Evolutionary conservation across 495 filamentous ascomycete genomes (phyloP).

Genomic region (Baudoinia panamericana): DNA sequence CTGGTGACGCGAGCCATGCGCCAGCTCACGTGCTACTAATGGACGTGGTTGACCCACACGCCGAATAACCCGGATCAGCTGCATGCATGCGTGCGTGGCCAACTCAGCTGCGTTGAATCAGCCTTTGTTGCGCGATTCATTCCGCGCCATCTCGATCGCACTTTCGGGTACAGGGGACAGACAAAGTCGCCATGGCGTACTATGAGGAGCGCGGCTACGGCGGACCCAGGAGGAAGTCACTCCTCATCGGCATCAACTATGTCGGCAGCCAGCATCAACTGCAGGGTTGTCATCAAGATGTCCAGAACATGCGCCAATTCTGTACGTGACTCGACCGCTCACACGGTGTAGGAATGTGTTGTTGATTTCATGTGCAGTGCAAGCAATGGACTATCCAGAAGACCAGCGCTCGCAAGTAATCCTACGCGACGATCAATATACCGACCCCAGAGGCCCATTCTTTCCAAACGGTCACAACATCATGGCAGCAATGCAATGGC

Average conservation of each 20-base stretch:
- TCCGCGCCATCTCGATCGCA: too few species aligned
- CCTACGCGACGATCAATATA: constrained; percentile 37
- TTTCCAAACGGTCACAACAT: constrained; percentile 45
- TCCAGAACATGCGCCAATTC: constrained; percentile 38
- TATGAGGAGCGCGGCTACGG: background rate
- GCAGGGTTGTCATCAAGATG: constrained; percentile 45
- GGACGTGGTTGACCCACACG: too few species aligned
- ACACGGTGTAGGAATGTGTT: too few species aligned
- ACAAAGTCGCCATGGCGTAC: too few species aligned
- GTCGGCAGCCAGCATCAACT: constrained; percentile 38
- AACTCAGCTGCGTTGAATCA: too few species aligned
- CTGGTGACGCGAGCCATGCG: too few species aligned
- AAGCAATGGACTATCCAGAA: constrained; percentile 32
- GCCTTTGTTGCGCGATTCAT: too few species aligned
- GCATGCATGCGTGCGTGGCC: too few species aligned
- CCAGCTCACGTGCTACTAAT: too few species aligned
- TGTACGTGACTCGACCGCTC: constrained; percentile 23
- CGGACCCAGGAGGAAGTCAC: constrained; percentile 36
- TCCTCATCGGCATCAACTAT: constrained; percentile 52
- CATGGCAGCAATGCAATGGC: constrained; percentile 44
- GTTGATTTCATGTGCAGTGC: background rate
- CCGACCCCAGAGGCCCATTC: constrained; percentile 32
- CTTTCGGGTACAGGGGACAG: too few species aligned
- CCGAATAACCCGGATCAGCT: too few species aligned
- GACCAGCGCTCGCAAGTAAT: constrained; percentile 40